These are phyloP conservation scores for Aurantiochytrium sp. DNA, from an alignment of 108 stramenopile genomes.

Conservation along the genomic window DNA sequence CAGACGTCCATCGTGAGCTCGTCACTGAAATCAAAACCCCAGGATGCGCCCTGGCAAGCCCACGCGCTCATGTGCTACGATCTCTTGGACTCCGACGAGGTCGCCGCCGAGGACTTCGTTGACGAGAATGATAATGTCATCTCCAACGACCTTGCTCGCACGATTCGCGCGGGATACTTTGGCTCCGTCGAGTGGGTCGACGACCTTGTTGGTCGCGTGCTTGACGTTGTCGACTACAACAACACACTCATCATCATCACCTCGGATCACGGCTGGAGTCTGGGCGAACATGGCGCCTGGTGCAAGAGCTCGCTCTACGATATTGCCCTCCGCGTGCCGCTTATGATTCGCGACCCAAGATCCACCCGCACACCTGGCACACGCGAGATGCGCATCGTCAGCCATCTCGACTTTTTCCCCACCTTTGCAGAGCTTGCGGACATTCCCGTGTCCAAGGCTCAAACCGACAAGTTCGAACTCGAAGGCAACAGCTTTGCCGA, in stretches of 20 bases:
- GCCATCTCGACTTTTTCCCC: neutral
- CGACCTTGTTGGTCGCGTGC: neutral
- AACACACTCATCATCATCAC: neutral
- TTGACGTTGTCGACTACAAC: neutral
- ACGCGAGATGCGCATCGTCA: neutral
- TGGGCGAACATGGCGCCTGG: neutral
- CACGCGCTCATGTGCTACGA: neutral
- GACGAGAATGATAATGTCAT: neutral
- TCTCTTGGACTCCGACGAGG: neutral
- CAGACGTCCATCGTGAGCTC: neutral
- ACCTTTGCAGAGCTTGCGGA: neutral
- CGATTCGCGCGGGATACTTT: neutral
- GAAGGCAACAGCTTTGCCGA: neutral
- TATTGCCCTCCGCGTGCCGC: neutral
- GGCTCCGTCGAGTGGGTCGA: slow-evolving; percentile 6
- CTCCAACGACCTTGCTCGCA: neutral
- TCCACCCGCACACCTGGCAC: neutral
- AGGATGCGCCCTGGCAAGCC: neutral
- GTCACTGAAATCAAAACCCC: neutral
- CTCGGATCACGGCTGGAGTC: slow-evolving; percentile 4
- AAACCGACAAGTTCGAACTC: neutral
- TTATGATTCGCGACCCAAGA: neutral
- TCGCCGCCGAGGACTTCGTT: neutral
- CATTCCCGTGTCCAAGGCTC: neutral
- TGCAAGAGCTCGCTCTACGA: neutral